A percentile compares a stretch with the other conserved stretches of the same genome.
phyloP scores from a whole-genome alignment of 2,329 filamentous ascomycete genomes.

The Xylariaceae sp. region DNA sequence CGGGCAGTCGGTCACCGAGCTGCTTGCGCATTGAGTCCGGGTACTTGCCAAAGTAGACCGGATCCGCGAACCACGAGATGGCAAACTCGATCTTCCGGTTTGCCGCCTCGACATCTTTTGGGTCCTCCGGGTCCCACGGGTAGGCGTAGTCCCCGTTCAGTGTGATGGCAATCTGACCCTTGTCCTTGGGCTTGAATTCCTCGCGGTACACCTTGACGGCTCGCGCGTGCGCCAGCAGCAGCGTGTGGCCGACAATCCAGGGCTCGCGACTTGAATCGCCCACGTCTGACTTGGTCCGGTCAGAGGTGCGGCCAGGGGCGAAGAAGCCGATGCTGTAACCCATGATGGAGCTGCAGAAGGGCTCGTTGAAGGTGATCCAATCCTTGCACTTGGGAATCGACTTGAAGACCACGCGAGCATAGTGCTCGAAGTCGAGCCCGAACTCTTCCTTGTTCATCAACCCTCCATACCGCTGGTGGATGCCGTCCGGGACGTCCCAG shows the following conservation, averaged over 20 bases:
- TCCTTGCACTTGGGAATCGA: conserved; percentile 70
- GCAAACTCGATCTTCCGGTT: conserved; percentile 80
- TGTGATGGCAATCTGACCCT: conserved; percentile 79
- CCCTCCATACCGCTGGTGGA: conserved; percentile 76
- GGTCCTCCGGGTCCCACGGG: conserved; percentile 74
- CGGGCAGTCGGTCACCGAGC: conserved; percentile 68
- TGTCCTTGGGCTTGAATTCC: conserved; percentile 66
- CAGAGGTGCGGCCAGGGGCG: conserved; percentile 74
- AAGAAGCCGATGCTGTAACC: conserved; percentile 73
- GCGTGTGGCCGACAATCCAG: conserved; percentile 75
- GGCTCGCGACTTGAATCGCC: conserved; percentile 72
- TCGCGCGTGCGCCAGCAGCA: conserved; percentile 71
- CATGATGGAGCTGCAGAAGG: conserved; percentile 75
- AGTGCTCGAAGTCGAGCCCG: conserved; percentile 71
- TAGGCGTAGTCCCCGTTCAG: conserved; percentile 79
- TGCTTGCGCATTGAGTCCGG: conserved; percentile 77
- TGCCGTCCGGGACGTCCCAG: conserved; percentile 75
- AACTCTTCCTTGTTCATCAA: conserved; percentile 77
- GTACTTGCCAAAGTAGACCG: conserved; percentile 78
- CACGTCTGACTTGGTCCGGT: conserved; percentile 60
- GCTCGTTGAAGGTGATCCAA: conserved; percentile 91
- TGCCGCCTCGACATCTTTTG: conserved; percentile 65
- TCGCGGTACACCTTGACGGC: conserved; percentile 78
- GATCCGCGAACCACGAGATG: conserved; percentile 84
- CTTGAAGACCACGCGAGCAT: conserved; percentile 68